Percentiles rank a stretch among this genome's conserved stretches.
Conservation (phyloP, 2,329 filamentous ascomycete species). For the Diaporthe sp. region DNA sequence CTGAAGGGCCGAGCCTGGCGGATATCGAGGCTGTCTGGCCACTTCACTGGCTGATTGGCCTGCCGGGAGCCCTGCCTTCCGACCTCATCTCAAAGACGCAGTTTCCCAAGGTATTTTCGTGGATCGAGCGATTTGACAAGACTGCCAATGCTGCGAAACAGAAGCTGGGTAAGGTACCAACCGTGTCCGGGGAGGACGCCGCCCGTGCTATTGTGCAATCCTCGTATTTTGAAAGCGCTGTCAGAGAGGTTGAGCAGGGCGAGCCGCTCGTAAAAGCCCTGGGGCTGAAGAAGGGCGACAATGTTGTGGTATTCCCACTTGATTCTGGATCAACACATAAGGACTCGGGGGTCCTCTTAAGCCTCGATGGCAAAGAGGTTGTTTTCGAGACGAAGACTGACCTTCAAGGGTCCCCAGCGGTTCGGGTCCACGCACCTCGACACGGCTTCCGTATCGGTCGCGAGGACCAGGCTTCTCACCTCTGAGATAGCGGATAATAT, state of each 20-base stretch:
- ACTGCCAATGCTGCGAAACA: constrained; percentile 60
- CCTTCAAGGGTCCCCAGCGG: constrained; percentile 48
- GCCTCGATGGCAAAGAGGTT: constrained; percentile 66
- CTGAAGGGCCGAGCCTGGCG: constrained; percentile 66
- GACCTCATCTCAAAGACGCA: constrained; percentile 63
- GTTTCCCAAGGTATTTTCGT: constrained; percentile 74
- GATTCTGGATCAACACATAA: constrained; percentile 73
- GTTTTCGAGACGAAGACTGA: constrained; percentile 67
- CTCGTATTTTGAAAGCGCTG: constrained; percentile 59
- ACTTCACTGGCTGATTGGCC: constrained; percentile 73
- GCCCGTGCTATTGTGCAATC: constrained; percentile 60
- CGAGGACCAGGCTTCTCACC: constrained; percentile 51
- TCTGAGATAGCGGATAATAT: background rate
- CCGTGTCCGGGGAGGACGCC: constrained; percentile 68
- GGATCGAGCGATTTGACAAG: constrained; percentile 73
- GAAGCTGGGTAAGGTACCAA: constrained; percentile 52
- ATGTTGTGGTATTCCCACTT: constrained; percentile 72
- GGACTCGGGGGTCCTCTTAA: constrained; percentile 70
- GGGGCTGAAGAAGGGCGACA: constrained; percentile 65
- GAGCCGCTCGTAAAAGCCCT: constrained; percentile 64
- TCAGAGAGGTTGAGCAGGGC: constrained; percentile 58
- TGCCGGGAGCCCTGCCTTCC: constrained; percentile 69
- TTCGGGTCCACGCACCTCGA: constrained; percentile 74
- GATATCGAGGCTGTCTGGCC: constrained; percentile 80
- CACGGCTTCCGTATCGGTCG: constrained; percentile 64